A percentile compares a stretch with the other conserved stretches of the same genome.
phyloP scores from a whole-genome alignment of 1,139 yeast species.

The Pichia sp. region DNA sequence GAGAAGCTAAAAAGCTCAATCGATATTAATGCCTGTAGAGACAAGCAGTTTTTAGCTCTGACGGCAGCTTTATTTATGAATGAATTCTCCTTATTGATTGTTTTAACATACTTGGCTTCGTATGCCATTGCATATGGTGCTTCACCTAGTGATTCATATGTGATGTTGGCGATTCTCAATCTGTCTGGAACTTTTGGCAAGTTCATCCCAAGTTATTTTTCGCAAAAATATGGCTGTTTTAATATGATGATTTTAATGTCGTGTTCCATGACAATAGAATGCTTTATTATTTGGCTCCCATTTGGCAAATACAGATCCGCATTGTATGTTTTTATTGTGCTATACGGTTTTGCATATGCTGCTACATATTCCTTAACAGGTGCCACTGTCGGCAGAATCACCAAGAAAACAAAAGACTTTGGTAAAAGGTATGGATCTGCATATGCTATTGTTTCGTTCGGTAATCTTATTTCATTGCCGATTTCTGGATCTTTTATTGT shows the following conservation, averaged over 20 bases:
- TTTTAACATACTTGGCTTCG: conserved; percentile 39
- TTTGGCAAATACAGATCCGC: conserved; percentile 34
- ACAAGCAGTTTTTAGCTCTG: conserved; percentile 27
- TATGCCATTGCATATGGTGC: conserved; percentile 46
- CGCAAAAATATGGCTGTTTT: conserved; percentile 50
- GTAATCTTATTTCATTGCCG: conserved; percentile 45
- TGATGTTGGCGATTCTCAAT: conserved; percentile 47
- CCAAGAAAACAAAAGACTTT: conserved; percentile 48
- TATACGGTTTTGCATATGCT: conserved; percentile 32
- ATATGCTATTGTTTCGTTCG: conserved; percentile 56
- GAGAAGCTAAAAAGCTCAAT: conserved; percentile 31
- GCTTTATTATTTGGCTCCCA: conserved; percentile 42
- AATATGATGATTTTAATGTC: conserved; percentile 43
- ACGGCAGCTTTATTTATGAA: conserved; percentile 20
- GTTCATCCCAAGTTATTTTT: conserved; percentile 42
- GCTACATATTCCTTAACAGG: conserved; percentile 23
- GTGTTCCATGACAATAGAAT: conserved; percentile 32
- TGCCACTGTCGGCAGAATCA: conserved; percentile 51
- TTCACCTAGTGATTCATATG: conserved; percentile 38
- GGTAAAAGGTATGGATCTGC: conserved; percentile 67
- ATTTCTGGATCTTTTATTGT: conserved; percentile 45
- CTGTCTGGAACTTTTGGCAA: conserved; percentile 53
- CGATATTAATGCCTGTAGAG: conserved; percentile 38
- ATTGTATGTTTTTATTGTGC: conserved; percentile 34
- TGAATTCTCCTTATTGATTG: conserved; percentile 21